A percentile compares a stretch with the other conserved stretches of the same genome.
These are phyloP conservation scores for Penicillium ochrochloron DNA, from an alignment of 495 filamentous ascomycete genomes.

Conservation along the genomic window DNA sequence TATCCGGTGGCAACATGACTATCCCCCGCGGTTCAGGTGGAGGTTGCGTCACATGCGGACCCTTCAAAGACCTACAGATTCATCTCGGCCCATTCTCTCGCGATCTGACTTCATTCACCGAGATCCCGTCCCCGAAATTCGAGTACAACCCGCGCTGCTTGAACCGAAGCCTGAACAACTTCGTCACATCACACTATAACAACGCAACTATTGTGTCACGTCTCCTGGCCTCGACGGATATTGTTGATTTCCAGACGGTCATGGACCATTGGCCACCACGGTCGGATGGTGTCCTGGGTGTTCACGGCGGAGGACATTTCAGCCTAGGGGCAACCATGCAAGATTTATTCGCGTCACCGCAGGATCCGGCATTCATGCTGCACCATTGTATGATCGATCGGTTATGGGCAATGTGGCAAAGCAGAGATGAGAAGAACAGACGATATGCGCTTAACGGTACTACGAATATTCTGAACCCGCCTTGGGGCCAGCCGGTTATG, in stretches of 20 bases:
- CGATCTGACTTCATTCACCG: constrained; percentile 20
- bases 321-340: constrained; percentile 32
- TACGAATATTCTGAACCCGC: constrained; percentile 29
- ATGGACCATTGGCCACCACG: constrained; percentile 33
- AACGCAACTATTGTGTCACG: constrained; percentile 26
- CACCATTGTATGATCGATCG: constrained; percentile 62
- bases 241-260: constrained; percentile 30
- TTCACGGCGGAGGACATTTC: constrained; percentile 38
- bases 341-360: constrained; percentile 38
- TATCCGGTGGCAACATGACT: constrained; percentile 23
- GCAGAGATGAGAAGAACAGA: constrained; percentile 20
- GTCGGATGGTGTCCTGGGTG: constrained; percentile 23
- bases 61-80: constrained; percentile 55
- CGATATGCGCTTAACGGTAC: constrained; percentile 38
- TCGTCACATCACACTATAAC: constrained; percentile 26
- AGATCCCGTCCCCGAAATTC: constrained; percentile 35
- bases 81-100: constrained; percentile 56
- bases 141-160: constrained; percentile 66
- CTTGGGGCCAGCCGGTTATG: constrained; percentile 25
- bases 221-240: constrained; percentile 24
- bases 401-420: constrained; percentile 63
- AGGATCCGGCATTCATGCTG: constrained; percentile 62
- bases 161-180: constrained; percentile 61
- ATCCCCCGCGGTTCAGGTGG: constrained; percentile 60
- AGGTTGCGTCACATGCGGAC: constrained; percentile 64